phyloP scores from a whole-genome alignment of 1,284 basidiomycete species.

The Singerocomus inundabilis region DNA sequence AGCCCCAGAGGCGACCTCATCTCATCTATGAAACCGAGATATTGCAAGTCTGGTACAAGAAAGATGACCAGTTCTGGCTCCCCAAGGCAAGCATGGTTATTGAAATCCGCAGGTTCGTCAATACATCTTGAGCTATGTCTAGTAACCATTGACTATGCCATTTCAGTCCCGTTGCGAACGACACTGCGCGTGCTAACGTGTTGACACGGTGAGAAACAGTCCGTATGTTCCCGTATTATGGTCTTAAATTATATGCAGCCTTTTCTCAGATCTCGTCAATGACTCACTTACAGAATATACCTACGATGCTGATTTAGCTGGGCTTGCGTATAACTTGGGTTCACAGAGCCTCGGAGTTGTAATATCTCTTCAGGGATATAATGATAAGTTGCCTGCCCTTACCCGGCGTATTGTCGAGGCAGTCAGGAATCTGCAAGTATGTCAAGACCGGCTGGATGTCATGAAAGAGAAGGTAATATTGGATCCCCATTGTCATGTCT shows the following conservation, averaged over 20 bases:
- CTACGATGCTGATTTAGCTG: slow-evolving; percentile 93
- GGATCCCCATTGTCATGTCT: not conserved
- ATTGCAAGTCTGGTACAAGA: slow-evolving; percentile 90
- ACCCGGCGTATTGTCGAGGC: slow-evolving; percentile 75
- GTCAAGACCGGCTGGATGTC: slow-evolving; percentile 73
- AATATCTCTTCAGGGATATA: slow-evolving; percentile 82
- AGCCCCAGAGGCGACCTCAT: slow-evolving; percentile 75
- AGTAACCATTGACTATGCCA: slow-evolving; percentile 8
- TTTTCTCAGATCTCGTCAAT: slow-evolving; percentile 86
- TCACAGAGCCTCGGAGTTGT: slow-evolving; percentile 69
- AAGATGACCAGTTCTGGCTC: slow-evolving; percentile 94
- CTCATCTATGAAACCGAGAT: slow-evolving; percentile 72
- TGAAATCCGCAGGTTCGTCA: slow-evolving; percentile 63
- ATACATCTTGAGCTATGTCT: not conserved
- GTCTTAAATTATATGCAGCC: slow-evolving; percentile 39
- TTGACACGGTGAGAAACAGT: slow-evolving; percentile 54
- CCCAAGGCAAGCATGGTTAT: slow-evolving; percentile 80
- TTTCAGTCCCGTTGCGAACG: slow-evolving; percentile 51
- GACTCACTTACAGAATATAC: slow-evolving; percentile 90
- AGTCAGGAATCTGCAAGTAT: slow-evolving; percentile 67
- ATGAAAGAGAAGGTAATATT: slow-evolving; percentile 79
- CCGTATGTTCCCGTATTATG: not conserved
- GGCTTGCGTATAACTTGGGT: slow-evolving; percentile 76
- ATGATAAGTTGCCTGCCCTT: slow-evolving; percentile 88
- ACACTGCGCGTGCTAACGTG: slow-evolving; percentile 56